Evolutionary conservation across 441 rosid species (phyloP).

Genomic region (Breynia disticha): DNA sequence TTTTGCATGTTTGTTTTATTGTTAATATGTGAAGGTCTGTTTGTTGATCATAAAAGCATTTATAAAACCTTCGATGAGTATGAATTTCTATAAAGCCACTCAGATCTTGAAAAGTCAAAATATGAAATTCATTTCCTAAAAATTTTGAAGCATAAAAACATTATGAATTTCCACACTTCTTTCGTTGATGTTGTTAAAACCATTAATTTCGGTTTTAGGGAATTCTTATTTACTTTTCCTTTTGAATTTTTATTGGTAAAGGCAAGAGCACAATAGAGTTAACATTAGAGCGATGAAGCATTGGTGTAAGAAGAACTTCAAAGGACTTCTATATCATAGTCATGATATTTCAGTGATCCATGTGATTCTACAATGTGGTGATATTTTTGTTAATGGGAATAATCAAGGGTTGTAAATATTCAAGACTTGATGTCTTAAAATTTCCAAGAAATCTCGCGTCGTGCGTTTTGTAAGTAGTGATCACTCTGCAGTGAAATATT

Average conservation of each 20-base stretch:
- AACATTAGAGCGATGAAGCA: constrained; percentile 91
- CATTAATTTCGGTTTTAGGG: constrained; percentile 28
- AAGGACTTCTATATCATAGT: constrained; percentile 66
- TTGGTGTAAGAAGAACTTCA: too few relatives aligned
- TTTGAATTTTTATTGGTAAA: constrained; percentile 39
- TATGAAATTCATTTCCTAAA: constrained; percentile 89
- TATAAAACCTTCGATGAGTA: constrained; percentile 91
- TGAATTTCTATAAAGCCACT: constrained; percentile 78
- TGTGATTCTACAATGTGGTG: constrained; percentile 94
- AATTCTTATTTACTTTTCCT: constrained; percentile 5
- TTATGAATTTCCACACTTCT: constrained; percentile 89
- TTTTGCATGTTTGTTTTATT: constrained; percentile 1
- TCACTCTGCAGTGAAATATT: background rate
- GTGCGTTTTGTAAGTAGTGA: constrained; percentile 85
- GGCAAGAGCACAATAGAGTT: constrained; percentile 80
- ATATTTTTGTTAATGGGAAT: constrained; percentile 88
- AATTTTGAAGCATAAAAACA: constrained; percentile 79
- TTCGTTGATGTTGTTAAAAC: constrained; percentile 82
- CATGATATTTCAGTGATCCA: constrained; percentile 93
- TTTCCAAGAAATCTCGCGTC: constrained; percentile 70
- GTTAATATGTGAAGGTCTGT: background rate
- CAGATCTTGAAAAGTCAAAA: constrained; percentile 84
- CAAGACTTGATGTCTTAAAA: constrained; percentile 92
- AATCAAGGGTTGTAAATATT: constrained; percentile 94
- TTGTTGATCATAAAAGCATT: constrained; percentile 11